Base-by-base conservation (phyloP, 768 basidiomycete species). In the Tephrocybe sp. region DNA sequence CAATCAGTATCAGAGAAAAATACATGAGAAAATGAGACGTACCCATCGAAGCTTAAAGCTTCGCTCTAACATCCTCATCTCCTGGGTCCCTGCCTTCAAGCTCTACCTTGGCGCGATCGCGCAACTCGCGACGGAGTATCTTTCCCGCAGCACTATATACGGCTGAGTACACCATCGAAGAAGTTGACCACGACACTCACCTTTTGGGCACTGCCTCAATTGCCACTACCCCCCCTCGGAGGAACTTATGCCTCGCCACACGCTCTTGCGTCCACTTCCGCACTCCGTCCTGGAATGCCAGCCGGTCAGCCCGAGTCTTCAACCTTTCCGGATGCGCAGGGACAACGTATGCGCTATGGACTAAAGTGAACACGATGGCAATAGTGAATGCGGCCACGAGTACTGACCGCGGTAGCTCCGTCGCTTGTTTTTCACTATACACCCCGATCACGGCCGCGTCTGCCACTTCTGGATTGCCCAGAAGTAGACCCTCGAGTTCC, bases 331-430 rank as follows among this genome's bases (percentile, higher is more conserved):
- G 73, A 26, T 67, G 57, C 6, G 72, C 73, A 53, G 74, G 80
- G 11, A 83, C 86, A 32, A 87, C 66, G 52, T 87, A 89, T 11
- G 83, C 87, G n/a, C n/a, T n/a, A n/a, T n/a, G n/a, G n/a, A n/a
- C n/a, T n/a, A n/a, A n/a, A n/a, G n/a, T n/a, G n/a, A n/a, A n/a
- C n/a, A n/a, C n/a, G n/a, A n/a, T n/a, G n/a, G n/a, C n/a, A n/a
- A n/a, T n/a, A n/a, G n/a, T n/a, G n/a, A n/a, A n/a, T n/a, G n/a
- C n/a, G n/a, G n/a, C n/a, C n/a, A n/a, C n/a, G n/a, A n/a, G n/a
- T n/a, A n/a, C n/a, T n/a, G n/a, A n/a, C 83, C 87, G 78, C 1
- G 92, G 93, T 4, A 92, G 72, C 65, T 96, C 93, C 0, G 93
- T 91, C 2, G 84, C 86, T 56, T 91, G 80, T 45, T 76, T 74